phyloP scores from a whole-genome alignment of 169 alveolate species.

The Plasmodium blacklocki region DNA sequence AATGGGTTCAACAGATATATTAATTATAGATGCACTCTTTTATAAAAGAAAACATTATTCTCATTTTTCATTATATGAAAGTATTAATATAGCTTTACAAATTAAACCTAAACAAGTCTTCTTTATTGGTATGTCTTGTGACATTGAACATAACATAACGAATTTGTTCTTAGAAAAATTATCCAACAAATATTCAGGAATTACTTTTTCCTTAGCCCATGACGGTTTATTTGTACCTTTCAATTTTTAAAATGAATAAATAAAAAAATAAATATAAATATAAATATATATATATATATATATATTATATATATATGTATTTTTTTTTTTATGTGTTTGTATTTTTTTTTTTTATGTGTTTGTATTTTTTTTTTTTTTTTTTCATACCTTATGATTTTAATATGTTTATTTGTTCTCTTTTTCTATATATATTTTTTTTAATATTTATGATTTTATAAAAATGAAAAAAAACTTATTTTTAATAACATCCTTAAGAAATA shows the following conservation, averaged over 20 bases:
- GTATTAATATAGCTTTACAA: slow-evolving; percentile 46
- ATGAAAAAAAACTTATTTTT: too few species aligned
- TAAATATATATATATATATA: slow-evolving; percentile 4
- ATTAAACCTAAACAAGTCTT: slow-evolving; percentile 67
- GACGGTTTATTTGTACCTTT: slow-evolving; percentile 56
- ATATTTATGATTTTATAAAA: too few species aligned
- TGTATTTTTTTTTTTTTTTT: too few species aligned
- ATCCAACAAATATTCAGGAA: slow-evolving; percentile 35
- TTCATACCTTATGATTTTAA: too few species aligned
- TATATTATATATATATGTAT: neutral
- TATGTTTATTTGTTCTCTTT: too few species aligned
- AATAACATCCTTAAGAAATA: neutral
- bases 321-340: too few species aligned
- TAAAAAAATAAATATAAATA: neutral
- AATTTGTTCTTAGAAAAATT: slow-evolving; percentile 44
- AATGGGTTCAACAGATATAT: slow-evolving; percentile 32
- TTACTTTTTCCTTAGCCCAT: slow-evolving; percentile 56
- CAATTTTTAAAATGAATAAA: slow-evolving; percentile 18
- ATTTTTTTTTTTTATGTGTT: too few species aligned
- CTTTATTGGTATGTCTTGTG: slow-evolving; percentile 69
- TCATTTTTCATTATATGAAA: slow-evolving; percentile 61
- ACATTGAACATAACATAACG: slow-evolving; percentile 2
- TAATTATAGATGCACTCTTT: slow-evolving; percentile 64
- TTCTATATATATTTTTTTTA: too few species aligned
- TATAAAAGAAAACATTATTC: slow-evolving; percentile 67